Conservation (phyloP, 1,284 basidiomycete species). For the Blastosporella zonata region DNA sequence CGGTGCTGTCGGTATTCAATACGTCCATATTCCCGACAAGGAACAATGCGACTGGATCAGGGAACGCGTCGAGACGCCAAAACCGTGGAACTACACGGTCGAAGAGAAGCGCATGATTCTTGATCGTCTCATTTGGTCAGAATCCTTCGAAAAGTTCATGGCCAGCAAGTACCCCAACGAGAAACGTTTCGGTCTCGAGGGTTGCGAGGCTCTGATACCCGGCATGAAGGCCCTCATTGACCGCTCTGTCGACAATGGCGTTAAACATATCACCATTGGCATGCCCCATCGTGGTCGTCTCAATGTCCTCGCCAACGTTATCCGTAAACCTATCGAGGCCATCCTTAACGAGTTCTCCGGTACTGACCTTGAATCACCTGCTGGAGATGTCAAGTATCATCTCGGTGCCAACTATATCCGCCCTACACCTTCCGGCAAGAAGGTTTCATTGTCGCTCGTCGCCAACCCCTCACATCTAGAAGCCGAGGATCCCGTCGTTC, state of each 20-base stretch:
- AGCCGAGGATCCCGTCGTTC: constrained; percentile 95
- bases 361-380: constrained; percentile 69
- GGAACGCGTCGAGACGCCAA: constrained; percentile 93
- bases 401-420: constrained; percentile 98
- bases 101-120: constrained; percentile 99
- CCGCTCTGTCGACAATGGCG: constrained; percentile 93
- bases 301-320: constrained; percentile 97
- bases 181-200: constrained; percentile 99
- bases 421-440: constrained; percentile 97
- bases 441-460: constrained; percentile 95
- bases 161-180: constrained; percentile 99
- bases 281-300: constrained; percentile 99
- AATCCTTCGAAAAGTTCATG: constrained; percentile 98
- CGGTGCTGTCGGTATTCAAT: constrained; percentile 93
- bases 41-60: constrained; percentile 99
- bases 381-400: constrained; percentile 99
- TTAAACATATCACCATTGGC: constrained; percentile 95
- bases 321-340: constrained; percentile 97
- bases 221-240: constrained; percentile 99
- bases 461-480: constrained; percentile 99
- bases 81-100: constrained; percentile 97
- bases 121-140: constrained; percentile 99
- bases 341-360: constrained; percentile 98
- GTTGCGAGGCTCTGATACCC: constrained; percentile 96
- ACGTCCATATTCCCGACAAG: constrained; percentile 98